phyloP scores from a whole-genome alignment of 352 stramenopile species.

The Achlya hypogyna region DNA sequence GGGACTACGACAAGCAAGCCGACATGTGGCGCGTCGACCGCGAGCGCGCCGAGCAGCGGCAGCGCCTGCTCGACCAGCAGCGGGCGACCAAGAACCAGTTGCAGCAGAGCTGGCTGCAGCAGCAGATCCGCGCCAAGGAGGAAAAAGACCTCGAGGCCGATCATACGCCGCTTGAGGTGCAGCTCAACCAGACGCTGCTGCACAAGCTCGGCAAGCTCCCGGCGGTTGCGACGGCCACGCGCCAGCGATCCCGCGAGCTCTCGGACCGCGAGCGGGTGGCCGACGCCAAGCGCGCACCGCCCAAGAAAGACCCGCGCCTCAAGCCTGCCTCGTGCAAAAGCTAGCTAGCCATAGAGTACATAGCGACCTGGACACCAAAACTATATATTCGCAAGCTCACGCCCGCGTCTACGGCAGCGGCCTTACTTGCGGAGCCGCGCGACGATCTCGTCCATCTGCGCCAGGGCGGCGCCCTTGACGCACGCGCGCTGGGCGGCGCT shows the following conservation, averaged over 20 bases:
- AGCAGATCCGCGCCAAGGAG: conserved; percentile 70
- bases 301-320: neutral
- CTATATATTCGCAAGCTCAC: too few relatives aligned
- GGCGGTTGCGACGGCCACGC: conserved; percentile 51
- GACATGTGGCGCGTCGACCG: conserved; percentile 72
- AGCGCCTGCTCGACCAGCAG: conserved; percentile 44
- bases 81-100: conserved; percentile 38
- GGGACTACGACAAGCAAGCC: conserved; percentile 65
- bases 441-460: conserved; percentile 58
- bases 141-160: conserved; percentile 45
- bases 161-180: conserved; percentile 57
- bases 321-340: conserved; percentile 1
- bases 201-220: conserved; percentile 58
- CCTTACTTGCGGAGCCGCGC: neutral
- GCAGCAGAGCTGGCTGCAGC: conserved; percentile 50
- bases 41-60: conserved; percentile 40
- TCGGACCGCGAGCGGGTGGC: neutral
- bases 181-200: conserved; percentile 60
- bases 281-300: neutral
- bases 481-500: conserved; percentile 24
- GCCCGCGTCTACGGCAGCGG: too few relatives aligned
- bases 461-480: conserved; percentile 54
- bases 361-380: neutral
- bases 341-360: neutral
- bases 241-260: conserved; percentile 66